Evolutionary conservation across 2,329 filamentous ascomycete genomes (phyloP).

Genomic region (Microascus cirrosus): DNA sequence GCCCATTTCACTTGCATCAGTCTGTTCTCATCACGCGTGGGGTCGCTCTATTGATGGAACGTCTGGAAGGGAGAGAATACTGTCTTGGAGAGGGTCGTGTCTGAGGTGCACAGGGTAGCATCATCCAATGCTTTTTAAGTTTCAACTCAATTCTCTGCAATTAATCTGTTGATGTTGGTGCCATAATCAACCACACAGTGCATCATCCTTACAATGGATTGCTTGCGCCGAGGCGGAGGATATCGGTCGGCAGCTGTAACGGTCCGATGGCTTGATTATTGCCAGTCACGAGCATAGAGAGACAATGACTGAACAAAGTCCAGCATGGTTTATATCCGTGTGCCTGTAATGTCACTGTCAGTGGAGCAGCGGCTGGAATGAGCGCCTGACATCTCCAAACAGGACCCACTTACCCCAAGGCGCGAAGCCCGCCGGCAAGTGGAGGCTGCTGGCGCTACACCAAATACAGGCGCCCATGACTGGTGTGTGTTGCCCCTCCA

Average conservation of each 20-base stretch:
- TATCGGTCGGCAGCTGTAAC: background rate
- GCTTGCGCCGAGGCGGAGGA: background rate
- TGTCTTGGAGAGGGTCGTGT: no score
- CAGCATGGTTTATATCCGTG: no score
- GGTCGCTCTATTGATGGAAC: no score
- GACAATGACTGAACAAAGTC: no score
- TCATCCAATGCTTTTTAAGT: background rate
- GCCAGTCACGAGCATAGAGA: background rate
- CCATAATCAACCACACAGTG: no score
- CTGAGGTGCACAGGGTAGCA: no score
- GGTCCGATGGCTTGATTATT: background rate
- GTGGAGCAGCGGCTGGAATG: background rate
- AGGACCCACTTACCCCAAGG: background rate
- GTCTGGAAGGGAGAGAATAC: no score
- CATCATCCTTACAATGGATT: no score
- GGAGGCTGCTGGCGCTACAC: background rate
- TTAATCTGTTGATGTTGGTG: background rate
- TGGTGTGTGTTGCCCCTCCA: background rate
- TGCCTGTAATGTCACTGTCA: background rate
- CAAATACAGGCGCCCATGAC: background rate
- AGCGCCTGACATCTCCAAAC: background rate
- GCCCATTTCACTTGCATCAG: no score
- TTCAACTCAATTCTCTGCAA: background rate
- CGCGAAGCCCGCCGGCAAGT: background rate
- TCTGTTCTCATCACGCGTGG: no score